Evolutionary conservation across 2,329 filamentous ascomycete genomes (phyloP), one percentile per base, ranked within the genome.

Genomic region (Epichloe gansuensis): DNA sequence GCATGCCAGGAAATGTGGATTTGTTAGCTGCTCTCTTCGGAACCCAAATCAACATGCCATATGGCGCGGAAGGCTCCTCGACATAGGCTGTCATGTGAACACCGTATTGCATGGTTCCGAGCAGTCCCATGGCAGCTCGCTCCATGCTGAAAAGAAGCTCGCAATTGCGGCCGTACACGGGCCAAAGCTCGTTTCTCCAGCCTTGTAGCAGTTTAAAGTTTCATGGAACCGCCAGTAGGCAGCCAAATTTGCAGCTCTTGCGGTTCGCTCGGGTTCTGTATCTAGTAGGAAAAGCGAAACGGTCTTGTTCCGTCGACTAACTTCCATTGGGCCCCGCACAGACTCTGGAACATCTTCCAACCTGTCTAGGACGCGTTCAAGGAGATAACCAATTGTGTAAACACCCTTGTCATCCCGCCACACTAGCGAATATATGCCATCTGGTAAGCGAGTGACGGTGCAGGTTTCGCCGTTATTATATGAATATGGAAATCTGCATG

Each of bases 1-100:
- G 75, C 78, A 96, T 91, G n/a, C 86, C 79, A 0, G 86, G 85
- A 64, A 91, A 98, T 0, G 90, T 96, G 59, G 87, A 81, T 73
- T 97, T 98, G 54, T 74, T 79, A 49, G 74, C 75, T 12, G 90
- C 80, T 9, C 93, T 78, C 46, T 83, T 78, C 3, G 93, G 87
- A 2, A 95, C 80, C 91, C 93, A 97, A 42, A 98, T 75, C 62
- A 82, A 84, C 45, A 95, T 69, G 17, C 83, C 84, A 50, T 76
- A 67, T 41, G 66, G 68, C 5, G 64, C 63, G 15, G 59, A 53
- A 4, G 61, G 53, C 47, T 67, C 66, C 23, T 71, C 67, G 25
- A 85, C 77, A 61, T 86, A 95, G 5, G 80, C 87, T 31, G 81
- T 87, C 78, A 94, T 81, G 66, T 95, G 87, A 35, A 90, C 81